Base-by-base conservation (phyloP, 2,329 filamentous ascomycete genomes). In the Byssochlamys sp. region DNA sequence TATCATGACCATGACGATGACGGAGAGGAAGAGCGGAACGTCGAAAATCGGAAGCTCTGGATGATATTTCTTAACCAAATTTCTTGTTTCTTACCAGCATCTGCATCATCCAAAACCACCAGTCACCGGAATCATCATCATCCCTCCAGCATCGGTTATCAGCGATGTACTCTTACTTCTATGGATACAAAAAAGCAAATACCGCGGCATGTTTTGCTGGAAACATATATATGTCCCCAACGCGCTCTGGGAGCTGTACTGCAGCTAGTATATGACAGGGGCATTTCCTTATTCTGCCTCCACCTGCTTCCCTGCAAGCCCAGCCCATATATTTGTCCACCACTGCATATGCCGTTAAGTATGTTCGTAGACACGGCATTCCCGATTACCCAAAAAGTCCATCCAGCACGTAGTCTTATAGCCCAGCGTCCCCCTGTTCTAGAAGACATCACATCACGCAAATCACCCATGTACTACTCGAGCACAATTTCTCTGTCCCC, bases 1-100 rank as follows among this genome's bases (percentile, higher is more conserved):
- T 51, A 51, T 51, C 49, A 51, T 51, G 49, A 51, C 49, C 49
- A 51, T 51, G 49, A 51, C 49, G 25, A 51, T 51, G 49, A 51
- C 49, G 49, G 49, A 24, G 49, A 28, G 49, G 27, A 51, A 51
- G 27, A 51, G 49, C 24, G 49, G n/a, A 28, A 51, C 25, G 27
- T 28, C 25, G 27, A 51, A 26, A 28, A 25, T 51, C 49, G 49
- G 25, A n/a, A 51, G 49, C 49, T 51, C 49, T 51, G 49, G 49
- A 51, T 51, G 49, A 51, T 51, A 27, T 51, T 51, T 51, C 49
- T 51, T 51, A 26, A 51, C 39, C 39, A 45, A 45, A 45, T 45
- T 45, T 51, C 27, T 26, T 51, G 24, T 51, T 28, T 51, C 49
- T 51, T 26, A 10, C 49, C 49, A 51, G 49, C 49, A 51, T 51